Base-by-base conservation (phyloP, 2,329 filamentous ascomycete genomes). In the Colletotrichum echinochloae region DNA sequence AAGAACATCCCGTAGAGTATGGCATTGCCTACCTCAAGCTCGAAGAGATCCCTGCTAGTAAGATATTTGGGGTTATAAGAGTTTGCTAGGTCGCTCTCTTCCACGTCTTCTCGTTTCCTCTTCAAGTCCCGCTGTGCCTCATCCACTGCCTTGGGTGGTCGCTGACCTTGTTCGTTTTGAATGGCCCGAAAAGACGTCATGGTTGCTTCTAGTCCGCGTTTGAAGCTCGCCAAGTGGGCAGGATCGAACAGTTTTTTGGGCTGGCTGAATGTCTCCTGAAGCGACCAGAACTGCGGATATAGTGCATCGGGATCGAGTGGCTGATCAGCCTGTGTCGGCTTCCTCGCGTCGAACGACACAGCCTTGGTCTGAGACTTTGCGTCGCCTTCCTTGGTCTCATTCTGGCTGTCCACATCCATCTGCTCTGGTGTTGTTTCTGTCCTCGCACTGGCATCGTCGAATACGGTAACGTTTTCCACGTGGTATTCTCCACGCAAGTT, bases 31-130 rank as follows among this genome's bases (percentile, higher is more conserved):
- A 62, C 92, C 87, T 99, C 96, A 55, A 99, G 88, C 76, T 97
- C 94, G 80, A 99, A 99, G 1, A 99, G 85, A 79, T 99, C 97
- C 74, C 92, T 89, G 79, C 95, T 98, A n/a, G 96, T 99, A 23
- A 99, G 87, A 79, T 99, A 99, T 78, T 98, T 99, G 1, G 97
- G 95, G 76, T 99, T 99, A 82, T 97, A 98, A 30, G 89, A 91
- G 77, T 90, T 92, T 30, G 90, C 86, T 60, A 91, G 83, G 71
- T 91, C 90, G 48, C 67, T 65, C 12, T 61, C 71, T 37, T 89
- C 86, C 35, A 82, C 82, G 51, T 86, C 86, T 14, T 87, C 85
- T 52, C 88, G 85, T 79, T 95, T 97, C 66, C 94, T 89, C 81
- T 95, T 97, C 63, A 85, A 77, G 37, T 88, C 89, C 73, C 87